phyloP scores from a whole-genome alignment of 352 stramenopile species.

The Phytophthora citrophthora region DNA sequence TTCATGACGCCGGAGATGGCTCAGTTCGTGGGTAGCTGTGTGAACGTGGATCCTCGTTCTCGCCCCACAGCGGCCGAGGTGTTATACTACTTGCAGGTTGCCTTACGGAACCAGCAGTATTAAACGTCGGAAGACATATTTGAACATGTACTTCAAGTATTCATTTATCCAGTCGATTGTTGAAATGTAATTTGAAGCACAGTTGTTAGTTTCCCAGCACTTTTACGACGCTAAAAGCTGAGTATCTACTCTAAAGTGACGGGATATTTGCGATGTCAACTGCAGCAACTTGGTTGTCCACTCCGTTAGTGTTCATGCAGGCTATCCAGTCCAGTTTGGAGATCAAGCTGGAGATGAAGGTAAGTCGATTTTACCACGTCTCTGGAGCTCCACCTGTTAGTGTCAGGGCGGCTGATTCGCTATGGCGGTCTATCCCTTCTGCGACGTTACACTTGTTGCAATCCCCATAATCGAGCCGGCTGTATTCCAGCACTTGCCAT shows the following conservation, averaged over 20 bases:
- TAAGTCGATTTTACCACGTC: conserved; percentile 15
- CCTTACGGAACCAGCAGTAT: conserved; percentile 5
- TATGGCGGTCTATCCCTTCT: conserved; percentile 15
- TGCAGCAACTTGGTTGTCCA: no score
- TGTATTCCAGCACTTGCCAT: conserved; percentile 13
- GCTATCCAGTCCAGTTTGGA: neutral
- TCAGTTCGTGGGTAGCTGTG: conserved; percentile 20
- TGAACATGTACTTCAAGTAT: no score
- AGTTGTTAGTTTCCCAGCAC: no score
- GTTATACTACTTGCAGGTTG: conserved; percentile 34
- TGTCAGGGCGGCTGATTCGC: conserved; percentile 8
- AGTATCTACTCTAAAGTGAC: neutral
- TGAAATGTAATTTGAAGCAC: neutral
- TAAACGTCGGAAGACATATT: neutral
- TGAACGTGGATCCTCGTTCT: conserved; percentile 22
- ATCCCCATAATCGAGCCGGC: neutral
- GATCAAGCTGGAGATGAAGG: neutral
- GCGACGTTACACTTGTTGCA: conserved; percentile 13
- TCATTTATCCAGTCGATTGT: neutral
- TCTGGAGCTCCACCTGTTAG: conserved; percentile 20
- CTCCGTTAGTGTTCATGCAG: no score
- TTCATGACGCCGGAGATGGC: conserved; percentile 21
- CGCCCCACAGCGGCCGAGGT: conserved; percentile 36
- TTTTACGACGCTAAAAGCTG: no score
- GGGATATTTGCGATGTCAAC: no score